These are phyloP conservation scores for Daphne laureola DNA, from an alignment of 441 rosid genomes.

Conservation along the genomic window DNA sequence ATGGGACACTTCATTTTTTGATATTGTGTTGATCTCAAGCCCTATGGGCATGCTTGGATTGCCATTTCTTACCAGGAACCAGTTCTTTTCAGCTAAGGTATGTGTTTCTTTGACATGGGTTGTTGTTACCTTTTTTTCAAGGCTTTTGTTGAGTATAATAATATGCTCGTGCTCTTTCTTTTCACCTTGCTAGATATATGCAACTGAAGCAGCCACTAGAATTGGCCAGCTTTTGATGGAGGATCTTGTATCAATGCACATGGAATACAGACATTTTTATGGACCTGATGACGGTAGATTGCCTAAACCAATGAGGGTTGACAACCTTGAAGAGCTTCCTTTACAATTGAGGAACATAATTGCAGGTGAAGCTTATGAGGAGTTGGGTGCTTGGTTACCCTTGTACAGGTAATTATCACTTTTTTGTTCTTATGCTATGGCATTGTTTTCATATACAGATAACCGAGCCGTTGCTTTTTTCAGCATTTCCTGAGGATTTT, in stretches of 20 bases:
- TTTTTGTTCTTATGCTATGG: neutral
- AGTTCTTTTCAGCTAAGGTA: slow-evolving; percentile 75
- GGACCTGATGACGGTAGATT: slow-evolving; percentile 38
- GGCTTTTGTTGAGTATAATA: neutral
- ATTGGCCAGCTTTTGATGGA: slow-evolving; percentile 85
- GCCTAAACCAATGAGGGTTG: slow-evolving; percentile 69
- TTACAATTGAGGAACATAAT: slow-evolving; percentile 37
- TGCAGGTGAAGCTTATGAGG: slow-evolving; percentile 52
- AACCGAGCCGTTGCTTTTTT: neutral
- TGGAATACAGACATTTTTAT: slow-evolving; percentile 48
- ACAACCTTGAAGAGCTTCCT: slow-evolving; percentile 56
- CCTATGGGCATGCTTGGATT: slow-evolving; percentile 76
- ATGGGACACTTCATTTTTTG: slow-evolving; percentile 74
- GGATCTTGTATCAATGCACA: slow-evolving; percentile 74
- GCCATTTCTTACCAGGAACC: slow-evolving; percentile 54
- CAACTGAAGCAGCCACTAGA: slow-evolving; percentile 64
- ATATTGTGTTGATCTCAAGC: slow-evolving; percentile 62
- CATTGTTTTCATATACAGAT: neutral
- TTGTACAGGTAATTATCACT: slow-evolving; percentile 52
- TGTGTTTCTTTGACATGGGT: neutral
- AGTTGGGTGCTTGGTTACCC: slow-evolving; percentile 77
- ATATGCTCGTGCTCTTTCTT: slow-evolving; percentile 11
- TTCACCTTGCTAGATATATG: slow-evolving; percentile 46
- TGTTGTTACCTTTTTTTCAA: neutral
- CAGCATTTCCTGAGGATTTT: too few relatives aligned